Percentiles rank a stretch among this genome's conserved stretches.
phyloP scores from a whole-genome alignment of 2,329 filamentous ascomycete genomes.

The Geosmithia morbida region DNA sequence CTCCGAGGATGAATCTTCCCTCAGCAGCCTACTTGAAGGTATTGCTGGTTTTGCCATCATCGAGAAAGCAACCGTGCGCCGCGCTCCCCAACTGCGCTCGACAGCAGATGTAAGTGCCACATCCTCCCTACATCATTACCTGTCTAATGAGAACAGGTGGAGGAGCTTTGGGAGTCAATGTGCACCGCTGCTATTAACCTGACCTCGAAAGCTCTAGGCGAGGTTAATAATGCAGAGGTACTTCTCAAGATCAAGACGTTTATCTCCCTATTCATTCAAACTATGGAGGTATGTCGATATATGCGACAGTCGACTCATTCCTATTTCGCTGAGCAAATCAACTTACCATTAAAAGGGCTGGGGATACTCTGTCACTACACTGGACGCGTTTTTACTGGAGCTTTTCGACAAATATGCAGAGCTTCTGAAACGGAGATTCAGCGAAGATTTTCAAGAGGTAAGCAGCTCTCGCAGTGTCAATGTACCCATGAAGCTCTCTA shows the following conservation, averaged over 20 bases:
- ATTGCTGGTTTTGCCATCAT: conserved; percentile 96
- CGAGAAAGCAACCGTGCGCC: conserved; percentile 84
- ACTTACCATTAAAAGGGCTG: conserved; percentile 56
- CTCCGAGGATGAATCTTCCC: conserved; percentile 67
- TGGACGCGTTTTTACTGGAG: conserved; percentile 75
- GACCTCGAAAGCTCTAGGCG: conserved; percentile 63
- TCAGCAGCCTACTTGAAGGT: conserved; percentile 85
- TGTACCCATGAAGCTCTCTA: neutral
- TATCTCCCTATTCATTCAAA: conserved; percentile 89
- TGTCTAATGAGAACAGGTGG: conserved; percentile 43
- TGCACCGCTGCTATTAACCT: conserved; percentile 74
- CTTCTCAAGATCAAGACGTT: conserved; percentile 91
- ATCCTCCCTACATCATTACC: neutral
- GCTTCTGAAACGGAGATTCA: conserved; percentile 79
- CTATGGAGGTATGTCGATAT: conserved; percentile 62
- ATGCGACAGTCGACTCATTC: neutral
- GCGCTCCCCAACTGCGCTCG: conserved; percentile 69
- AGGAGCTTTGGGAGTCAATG: conserved; percentile 98
- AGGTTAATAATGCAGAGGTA: conserved; percentile 76
- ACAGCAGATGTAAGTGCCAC: conserved; percentile 55
- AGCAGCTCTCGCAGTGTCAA: neutral
- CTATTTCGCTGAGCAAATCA: conserved; percentile 46
- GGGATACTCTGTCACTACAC: conserved; percentile 69
- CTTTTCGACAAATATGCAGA: conserved; percentile 92
- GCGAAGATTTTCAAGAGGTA: conserved; percentile 88